Conservation (phyloP, 2,329 filamentous ascomycete species). For the Capronia americana region DNA sequence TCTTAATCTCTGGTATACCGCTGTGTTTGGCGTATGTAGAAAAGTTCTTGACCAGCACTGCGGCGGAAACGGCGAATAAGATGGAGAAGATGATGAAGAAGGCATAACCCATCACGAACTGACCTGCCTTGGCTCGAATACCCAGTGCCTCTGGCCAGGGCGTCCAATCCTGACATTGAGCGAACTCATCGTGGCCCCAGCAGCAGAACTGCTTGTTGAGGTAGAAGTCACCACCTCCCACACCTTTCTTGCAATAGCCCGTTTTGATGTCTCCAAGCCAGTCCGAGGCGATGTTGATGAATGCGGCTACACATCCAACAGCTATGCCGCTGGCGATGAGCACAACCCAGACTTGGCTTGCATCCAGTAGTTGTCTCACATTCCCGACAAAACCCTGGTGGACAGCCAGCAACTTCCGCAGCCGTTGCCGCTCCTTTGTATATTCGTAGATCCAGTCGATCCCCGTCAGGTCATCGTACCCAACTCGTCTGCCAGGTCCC, state of each 20-base stretch:
- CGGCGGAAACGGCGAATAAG: slow-evolving; percentile 77
- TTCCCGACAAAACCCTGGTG: slow-evolving; percentile 73
- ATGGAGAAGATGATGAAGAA: slow-evolving; percentile 85
- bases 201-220: slow-evolving; percentile 92
- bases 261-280: slow-evolving; percentile 94
- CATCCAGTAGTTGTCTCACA: slow-evolving; percentile 75
- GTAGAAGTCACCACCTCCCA: slow-evolving; percentile 86
- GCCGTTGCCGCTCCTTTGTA: slow-evolving; percentile 88
- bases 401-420: slow-evolving; percentile 75
- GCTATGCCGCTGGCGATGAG: slow-evolving; percentile 83
- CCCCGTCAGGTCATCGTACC: slow-evolving; percentile 93
- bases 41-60: slow-evolving; percentile 80
- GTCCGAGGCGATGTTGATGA: slow-evolving; percentile 86
- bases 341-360: slow-evolving; percentile 89
- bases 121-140: slow-evolving; percentile 68
- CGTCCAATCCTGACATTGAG: slow-evolving; percentile 85
- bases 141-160: slow-evolving; percentile 80
- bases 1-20: slow-evolving; percentile 98
- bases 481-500: slow-evolving; percentile 85
- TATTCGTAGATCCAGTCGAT: slow-evolving; percentile 99
- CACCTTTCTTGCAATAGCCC: slow-evolving; percentile 79
- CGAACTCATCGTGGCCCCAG: slow-evolving; percentile 81
- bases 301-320: slow-evolving; percentile 82
- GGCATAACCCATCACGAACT: slow-evolving; percentile 84
- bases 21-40: slow-evolving; percentile 90